Conservation (phyloP, 129 eudicot genomes). For the Calendula officinalis region DNA sequence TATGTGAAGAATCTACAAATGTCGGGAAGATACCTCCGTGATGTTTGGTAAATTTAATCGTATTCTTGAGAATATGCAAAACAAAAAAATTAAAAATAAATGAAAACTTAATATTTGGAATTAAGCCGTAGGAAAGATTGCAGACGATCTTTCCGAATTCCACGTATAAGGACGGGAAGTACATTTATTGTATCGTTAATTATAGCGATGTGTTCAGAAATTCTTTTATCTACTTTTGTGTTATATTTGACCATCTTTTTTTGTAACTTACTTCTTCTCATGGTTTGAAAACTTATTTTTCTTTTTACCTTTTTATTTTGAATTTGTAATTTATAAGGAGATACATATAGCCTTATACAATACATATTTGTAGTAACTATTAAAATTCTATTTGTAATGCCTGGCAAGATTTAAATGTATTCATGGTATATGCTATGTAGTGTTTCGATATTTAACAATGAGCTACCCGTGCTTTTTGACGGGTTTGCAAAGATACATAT, state of each 20-base stretch:
- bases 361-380: conserved; percentile 11
- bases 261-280: conserved; percentile 24
- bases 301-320: background rate
- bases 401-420: conserved; percentile 3
- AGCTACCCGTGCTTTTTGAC: too few relatives aligned
- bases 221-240: conserved; percentile 39
- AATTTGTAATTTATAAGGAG: conserved; percentile 21
- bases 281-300: conserved; percentile 22
- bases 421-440: background rate
- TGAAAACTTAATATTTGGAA: conserved; percentile 2
- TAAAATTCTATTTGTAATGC: conserved; percentile 7
- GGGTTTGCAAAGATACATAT: too few relatives aligned
- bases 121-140: conserved; percentile 13
- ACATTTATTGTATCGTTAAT: conserved; percentile 14
- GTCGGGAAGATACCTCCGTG: conserved; percentile 89
- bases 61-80: background rate
- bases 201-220: conserved; percentile 29
- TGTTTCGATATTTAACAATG: too few relatives aligned
- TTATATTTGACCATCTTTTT: conserved; percentile 15
- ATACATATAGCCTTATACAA: conserved; percentile 23
- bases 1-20: conserved; percentile 84
- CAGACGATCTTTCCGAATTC: conserved; percentile 11
- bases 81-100: background rate
- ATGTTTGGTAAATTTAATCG: conserved; percentile 49
- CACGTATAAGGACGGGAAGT: conserved; percentile 9